Evolutionary conservation across 2,329 filamentous ascomycete species (phyloP).

Genomic region (Exophiala oligosperma): DNA sequence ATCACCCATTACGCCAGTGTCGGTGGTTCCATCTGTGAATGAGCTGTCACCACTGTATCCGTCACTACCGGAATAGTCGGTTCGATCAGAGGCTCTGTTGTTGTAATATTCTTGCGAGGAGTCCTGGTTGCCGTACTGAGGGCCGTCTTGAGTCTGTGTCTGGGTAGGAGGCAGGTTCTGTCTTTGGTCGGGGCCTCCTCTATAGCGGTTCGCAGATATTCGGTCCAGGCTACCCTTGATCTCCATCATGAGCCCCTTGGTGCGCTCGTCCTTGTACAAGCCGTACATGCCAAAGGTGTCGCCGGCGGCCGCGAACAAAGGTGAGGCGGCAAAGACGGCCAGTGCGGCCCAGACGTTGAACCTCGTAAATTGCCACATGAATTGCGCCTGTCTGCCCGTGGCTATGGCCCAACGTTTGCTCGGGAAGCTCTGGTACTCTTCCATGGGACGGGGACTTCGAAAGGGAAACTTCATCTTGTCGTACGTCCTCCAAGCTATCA

Average conservation of each 20-base stretch:
- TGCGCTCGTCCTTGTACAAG: slow-evolving; percentile 23
- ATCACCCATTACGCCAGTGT: slow-evolving; percentile 12
- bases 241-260: slow-evolving; percentile 17
- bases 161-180: neutral
- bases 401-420: slow-evolving; percentile 17
- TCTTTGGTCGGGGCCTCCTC: neutral
- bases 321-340: slow-evolving; percentile 14
- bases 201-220: slow-evolving; percentile 10
- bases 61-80: slow-evolving; percentile 1
- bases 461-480: slow-evolving; percentile 31
- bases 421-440: slow-evolving; percentile 27
- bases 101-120: slow-evolving; percentile 4
- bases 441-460: slow-evolving; percentile 22
- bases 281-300: slow-evolving; percentile 14
- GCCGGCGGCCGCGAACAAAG: slow-evolving; percentile 19
- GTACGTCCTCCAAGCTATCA: slow-evolving; percentile 15
- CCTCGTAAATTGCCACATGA: slow-evolving; percentile 27
- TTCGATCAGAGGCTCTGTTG: slow-evolving; percentile 7
- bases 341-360: slow-evolving; percentile 20
- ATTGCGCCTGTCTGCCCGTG: slow-evolving; percentile 19
- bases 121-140: slow-evolving; percentile 4
- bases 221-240: slow-evolving; percentile 15
- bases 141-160: neutral
- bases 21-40: slow-evolving; percentile 12
- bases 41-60: slow-evolving; percentile 5